A percentile compares a stretch with the other conserved stretches of the same genome.
Evolutionary conservation across 176 grass and related monocot genomes (phyloP).

Genomic region (Zizania latifolia): DNA sequence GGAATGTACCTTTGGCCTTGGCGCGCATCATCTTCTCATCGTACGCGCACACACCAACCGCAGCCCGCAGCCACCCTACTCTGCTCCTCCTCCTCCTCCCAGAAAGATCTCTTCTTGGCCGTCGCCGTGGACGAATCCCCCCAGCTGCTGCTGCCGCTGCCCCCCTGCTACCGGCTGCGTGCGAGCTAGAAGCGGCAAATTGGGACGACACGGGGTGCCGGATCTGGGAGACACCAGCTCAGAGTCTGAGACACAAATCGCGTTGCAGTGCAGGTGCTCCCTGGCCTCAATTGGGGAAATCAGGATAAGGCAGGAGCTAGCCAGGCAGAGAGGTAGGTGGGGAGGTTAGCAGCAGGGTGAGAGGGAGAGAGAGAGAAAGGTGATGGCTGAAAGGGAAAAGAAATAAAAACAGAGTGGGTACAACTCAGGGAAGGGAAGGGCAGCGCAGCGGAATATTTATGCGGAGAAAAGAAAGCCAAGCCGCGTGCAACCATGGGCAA

Average conservation of each 20-base stretch:
- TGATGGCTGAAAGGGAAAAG: too few species aligned
- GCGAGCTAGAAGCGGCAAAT: not conserved
- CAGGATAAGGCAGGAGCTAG: too few species aligned
- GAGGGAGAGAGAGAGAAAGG: constrained; percentile 9
- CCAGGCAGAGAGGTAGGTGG: constrained; percentile 25
- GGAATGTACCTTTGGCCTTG: constrained; percentile 40
- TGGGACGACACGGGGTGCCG: too few species aligned
- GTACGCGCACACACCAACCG: not conserved
- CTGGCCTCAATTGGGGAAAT: constrained; percentile 36
- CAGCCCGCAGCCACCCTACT: not conserved
- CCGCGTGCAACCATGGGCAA: too few species aligned
- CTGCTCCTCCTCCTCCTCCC: not conserved
- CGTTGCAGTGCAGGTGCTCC: constrained; percentile 21
- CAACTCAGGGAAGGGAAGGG: constrained; percentile 28
- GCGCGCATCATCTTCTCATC: constrained; percentile 79
- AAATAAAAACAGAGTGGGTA: not conserved
- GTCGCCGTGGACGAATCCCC: not conserved
- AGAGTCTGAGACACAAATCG: too few species aligned
- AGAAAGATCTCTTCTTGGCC: not conserved
- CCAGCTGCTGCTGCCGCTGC: not conserved
- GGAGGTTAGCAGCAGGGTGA: constrained; percentile 8
- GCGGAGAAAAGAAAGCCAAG: not conserved
- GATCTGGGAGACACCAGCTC: constrained; percentile 34
- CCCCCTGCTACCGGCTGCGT: too few species aligned
- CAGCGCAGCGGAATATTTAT: constrained; percentile 46